Base-by-base conservation (phyloP, 176 grass and related monocot species). In the Triticum monococcum region DNA sequence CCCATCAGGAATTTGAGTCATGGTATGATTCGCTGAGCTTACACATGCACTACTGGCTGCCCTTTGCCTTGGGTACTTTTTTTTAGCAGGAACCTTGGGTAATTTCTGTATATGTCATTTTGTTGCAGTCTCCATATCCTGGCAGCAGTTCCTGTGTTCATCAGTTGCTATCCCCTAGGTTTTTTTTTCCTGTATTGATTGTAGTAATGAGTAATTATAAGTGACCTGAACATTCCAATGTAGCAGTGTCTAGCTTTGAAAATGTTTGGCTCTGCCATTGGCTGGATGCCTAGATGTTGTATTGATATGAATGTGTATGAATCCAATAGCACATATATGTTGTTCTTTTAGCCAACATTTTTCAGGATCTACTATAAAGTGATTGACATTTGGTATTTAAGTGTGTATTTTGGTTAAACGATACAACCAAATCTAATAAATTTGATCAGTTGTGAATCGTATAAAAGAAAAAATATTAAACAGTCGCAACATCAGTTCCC, bases 1-100 rank as follows among this genome's bases (percentile, higher is more conserved):
- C 94, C 7, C 92, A 96, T 80, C 36, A 87, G 30, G 97, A 98
- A 76, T 98, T 98, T 88, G 97, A 98, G 85, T 98, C 97, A 80
- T 98, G 97, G 97, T 98, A 98, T 85, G 40, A 18, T 78, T 73
- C 43, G 61, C 71, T 18, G 17, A 25, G 57, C 45, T 64, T 23
- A 60, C 30, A 31, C 5, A 38, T 43, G 17, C 79, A 22, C 31
- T 30, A 40, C 13, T 82, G 20, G 23, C 66, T 4, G 20, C 36
- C 24, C 20, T 90, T 79, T 83, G 0, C 18, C 28, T 17, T 73
- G 41, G 77, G 2, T 16, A 56, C 43, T 41, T 3, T 45, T 45
- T 45, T 45, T 45, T 0, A 45, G 43, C 3, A 4, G 43, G 3
- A 13, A 1, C 18, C 46, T 30, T 73, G 41, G 77, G 1, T 25